Evolutionary conservation across 129 eudicot genomes (phyloP).

Genomic region (Escallonia rubra): DNA sequence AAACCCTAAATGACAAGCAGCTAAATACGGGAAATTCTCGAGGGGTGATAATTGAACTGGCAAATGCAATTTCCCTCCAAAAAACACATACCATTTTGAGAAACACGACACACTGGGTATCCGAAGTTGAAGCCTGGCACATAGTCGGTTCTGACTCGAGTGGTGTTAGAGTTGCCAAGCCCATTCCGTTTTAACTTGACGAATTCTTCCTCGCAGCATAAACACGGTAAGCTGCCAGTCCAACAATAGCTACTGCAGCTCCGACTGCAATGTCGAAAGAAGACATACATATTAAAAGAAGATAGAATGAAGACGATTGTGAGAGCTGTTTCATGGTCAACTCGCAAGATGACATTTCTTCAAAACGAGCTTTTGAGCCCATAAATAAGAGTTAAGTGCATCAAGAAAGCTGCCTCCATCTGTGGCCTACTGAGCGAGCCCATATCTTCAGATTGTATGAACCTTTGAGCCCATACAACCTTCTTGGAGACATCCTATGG

Average conservation of each 20-base stretch:
- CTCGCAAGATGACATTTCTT: not conserved
- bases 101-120: not conserved
- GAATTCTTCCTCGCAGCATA: constrained; percentile 79
- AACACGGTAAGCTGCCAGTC: constrained; percentile 79
- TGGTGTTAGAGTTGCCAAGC: not conserved
- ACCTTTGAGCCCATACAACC: no score
- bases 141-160: constrained; percentile 6
- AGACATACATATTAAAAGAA: not conserved
- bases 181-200: constrained; percentile 27
- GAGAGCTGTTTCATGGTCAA: not conserved
- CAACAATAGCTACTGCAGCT: constrained; percentile 77
- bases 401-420: no score
- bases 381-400: no score
- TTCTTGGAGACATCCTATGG: no score
- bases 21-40: not conserved
- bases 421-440: no score
- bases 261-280: constrained; percentile 44
- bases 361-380: not conserved
- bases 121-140: constrained; percentile 6
- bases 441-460: no score
- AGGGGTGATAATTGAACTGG: not conserved
- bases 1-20: not conserved
- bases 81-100: not conserved
- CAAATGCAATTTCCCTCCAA: not conserved
- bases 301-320: not conserved